Percentiles rank a stretch among this genome's conserved stretches.
phyloP scores from a whole-genome alignment of 768 basidiomycete species.

The Tulasnella calospora region DNA sequence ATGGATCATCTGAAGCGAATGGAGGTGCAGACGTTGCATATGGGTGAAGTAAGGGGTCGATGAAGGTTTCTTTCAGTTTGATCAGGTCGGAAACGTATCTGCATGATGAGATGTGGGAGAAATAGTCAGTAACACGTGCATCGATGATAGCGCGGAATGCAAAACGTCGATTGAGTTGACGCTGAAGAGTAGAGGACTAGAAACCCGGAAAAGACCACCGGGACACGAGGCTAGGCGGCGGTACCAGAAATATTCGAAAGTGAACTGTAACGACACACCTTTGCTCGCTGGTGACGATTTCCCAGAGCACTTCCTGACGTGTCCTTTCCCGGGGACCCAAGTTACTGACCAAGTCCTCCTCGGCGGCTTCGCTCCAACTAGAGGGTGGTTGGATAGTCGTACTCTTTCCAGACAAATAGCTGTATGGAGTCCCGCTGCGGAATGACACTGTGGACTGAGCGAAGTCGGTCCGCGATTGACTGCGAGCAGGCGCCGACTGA shows the following conservation, averaged over 20 bases:
- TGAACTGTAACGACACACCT: slow-evolving; percentile 50
- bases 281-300: slow-evolving; percentile 94
- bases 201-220: background rate
- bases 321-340: slow-evolving; percentile 91
- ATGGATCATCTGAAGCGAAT: slow-evolving; percentile 39
- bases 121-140: slow-evolving; percentile 10
- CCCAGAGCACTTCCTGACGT: slow-evolving; percentile 92
- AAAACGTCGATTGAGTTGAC: background rate
- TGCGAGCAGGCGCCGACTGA: background rate
- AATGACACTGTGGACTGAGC: slow-evolving; percentile 43
- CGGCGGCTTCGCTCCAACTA: slow-evolving; percentile 87
- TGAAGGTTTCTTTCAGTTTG: slow-evolving; percentile 91
- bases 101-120: slow-evolving; percentile 19
- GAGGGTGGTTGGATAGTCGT: slow-evolving; percentile 49
- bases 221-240: background rate
- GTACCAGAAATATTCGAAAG: background rate
- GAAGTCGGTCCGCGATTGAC: slow-evolving; percentile 9
- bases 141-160: background rate
- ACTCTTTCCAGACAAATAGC: slow-evolving; percentile 68
- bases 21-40: slow-evolving; percentile 56
- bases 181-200: background rate
- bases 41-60: slow-evolving; percentile 83
- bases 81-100: slow-evolving; percentile 90
- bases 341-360: slow-evolving; percentile 89
- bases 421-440: slow-evolving; percentile 77